These are phyloP conservation scores for Pseudonitzschia pungens DNA, from an alignment of 108 stramenopile species.

Conservation along the genomic window DNA sequence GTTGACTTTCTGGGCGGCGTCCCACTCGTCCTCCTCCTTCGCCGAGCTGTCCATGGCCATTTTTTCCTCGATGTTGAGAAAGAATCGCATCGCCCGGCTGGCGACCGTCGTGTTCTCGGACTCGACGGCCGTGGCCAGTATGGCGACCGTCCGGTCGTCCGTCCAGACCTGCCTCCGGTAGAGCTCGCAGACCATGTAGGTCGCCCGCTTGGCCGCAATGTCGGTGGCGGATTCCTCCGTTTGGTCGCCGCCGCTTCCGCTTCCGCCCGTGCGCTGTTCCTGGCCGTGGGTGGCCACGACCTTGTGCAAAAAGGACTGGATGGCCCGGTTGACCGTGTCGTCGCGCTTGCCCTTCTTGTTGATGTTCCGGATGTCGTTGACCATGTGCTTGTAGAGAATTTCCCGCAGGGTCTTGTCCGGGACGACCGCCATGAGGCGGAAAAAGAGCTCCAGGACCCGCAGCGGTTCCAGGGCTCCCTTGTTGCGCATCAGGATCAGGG, in stretches of 20 bases:
- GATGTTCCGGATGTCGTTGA: slow-evolving; percentile 88
- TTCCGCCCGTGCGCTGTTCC: background rate
- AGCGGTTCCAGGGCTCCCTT: slow-evolving; percentile 84
- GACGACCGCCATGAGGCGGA: slow-evolving; percentile 85
- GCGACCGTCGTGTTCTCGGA: slow-evolving; percentile 61
- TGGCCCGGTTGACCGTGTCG: slow-evolving; percentile 80
- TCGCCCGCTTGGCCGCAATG: slow-evolving; percentile 80
- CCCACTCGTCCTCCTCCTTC: slow-evolving; percentile 70
- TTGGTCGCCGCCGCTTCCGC: slow-evolving; percentile 15
- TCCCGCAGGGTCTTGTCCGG: slow-evolving; percentile 89
- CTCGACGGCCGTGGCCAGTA: slow-evolving; percentile 79
- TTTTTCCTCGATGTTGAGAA: slow-evolving; percentile 92
- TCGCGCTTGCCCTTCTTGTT: slow-evolving; percentile 84
- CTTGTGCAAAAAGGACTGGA: slow-evolving; percentile 82
- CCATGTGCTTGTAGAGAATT: slow-evolving; percentile 85
- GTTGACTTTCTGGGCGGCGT: slow-evolving; percentile 66
- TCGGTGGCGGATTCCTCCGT: slow-evolving; percentile 59
- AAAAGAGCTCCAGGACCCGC: slow-evolving; percentile 86
- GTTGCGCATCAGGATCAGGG: slow-evolving; percentile 90
- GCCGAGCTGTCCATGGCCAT: slow-evolving; percentile 87
- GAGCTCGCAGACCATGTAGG: slow-evolving; percentile 92
- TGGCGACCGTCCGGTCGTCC: slow-evolving; percentile 94
- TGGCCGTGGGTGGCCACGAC: slow-evolving; percentile 49
- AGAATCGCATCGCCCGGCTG: slow-evolving; percentile 89
- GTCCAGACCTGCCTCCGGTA: slow-evolving; percentile 96